Evolutionary conservation across 805 yeast genomes (phyloP).

Genomic region (Saccharomycopsis amapae): DNA sequence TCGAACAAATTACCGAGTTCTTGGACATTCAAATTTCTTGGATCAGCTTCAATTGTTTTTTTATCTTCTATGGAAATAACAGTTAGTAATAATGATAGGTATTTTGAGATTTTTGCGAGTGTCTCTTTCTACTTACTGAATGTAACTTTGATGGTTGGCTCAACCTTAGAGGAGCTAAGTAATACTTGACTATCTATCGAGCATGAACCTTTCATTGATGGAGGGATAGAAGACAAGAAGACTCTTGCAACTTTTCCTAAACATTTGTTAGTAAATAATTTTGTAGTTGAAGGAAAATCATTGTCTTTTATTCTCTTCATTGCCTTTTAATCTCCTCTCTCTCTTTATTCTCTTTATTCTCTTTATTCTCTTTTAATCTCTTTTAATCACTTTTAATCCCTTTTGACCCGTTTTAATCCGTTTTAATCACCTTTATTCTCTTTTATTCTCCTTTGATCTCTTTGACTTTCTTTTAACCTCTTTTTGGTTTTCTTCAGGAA

Average conservation of each 20-base stretch:
- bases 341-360: too few relatives aligned
- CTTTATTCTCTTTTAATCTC: too few relatives aligned
- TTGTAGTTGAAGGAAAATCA: not conserved
- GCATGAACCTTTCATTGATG: slow-evolving; percentile 54
- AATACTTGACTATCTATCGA: slow-evolving; percentile 61
- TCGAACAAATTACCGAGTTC: slow-evolving; percentile 68
- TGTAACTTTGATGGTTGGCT: slow-evolving; percentile 64
- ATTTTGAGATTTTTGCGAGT: too few relatives aligned
- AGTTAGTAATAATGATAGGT: too few relatives aligned
- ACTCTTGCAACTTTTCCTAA: slow-evolving; percentile 71
- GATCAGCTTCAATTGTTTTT: slow-evolving; percentile 59
- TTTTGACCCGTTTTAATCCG: not conserved
- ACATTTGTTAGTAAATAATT: not conserved
- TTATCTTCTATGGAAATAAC: slow-evolving; percentile 49
- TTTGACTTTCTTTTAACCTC: too few relatives aligned
- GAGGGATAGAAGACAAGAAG: slow-evolving; percentile 75
- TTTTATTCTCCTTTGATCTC: not conserved
- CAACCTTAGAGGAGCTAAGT: slow-evolving; percentile 34
- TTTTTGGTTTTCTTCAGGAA: too few relatives aligned
- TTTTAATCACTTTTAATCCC: too few relatives aligned
- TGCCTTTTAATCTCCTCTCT: too few relatives aligned
- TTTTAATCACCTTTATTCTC: not conserved
- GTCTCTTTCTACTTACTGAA: slow-evolving; percentile 39
- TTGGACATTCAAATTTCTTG: slow-evolving; percentile 43
- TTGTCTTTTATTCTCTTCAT: too few relatives aligned